A percentile compares a stretch with the other conserved stretches of the same genome.
Conservation (phyloP, 192 early-diverging fungal species). For the Paraglomus brasilianum region DNA sequence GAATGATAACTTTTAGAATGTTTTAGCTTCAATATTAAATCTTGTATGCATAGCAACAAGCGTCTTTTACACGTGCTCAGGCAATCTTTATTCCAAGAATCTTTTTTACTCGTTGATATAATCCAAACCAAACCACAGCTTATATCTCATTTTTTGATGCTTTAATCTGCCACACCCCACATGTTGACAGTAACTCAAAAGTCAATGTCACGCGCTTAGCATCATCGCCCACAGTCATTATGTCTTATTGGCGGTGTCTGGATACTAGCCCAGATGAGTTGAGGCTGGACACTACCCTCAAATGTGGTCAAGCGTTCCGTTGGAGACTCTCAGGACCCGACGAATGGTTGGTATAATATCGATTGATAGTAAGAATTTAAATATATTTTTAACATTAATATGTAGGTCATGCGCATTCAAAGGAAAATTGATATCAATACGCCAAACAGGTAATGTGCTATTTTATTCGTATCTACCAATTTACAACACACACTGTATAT, state of each 20-base stretch:
- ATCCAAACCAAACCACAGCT: too few species aligned
- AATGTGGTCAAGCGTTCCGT: slow-evolving; percentile 88
- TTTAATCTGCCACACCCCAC: too few species aligned
- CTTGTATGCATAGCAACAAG: too few species aligned
- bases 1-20: too few species aligned
- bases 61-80: too few species aligned
- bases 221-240: neutral
- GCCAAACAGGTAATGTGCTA: slow-evolving; percentile 54
- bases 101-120: too few species aligned
- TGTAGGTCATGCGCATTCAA: slow-evolving; percentile 53
- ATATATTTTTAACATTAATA: slow-evolving; percentile 10
- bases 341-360: slow-evolving; percentile 49
- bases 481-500: slow-evolving; percentile 2
- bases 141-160: too few species aligned
- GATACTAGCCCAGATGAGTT: slow-evolving; percentile 51
- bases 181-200: too few species aligned
- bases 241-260: slow-evolving; percentile 20
- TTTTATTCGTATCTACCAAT: neutral
- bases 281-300: slow-evolving; percentile 74
- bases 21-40: too few species aligned
- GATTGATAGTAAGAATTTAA: neutral
- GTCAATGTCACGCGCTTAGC: too few species aligned
- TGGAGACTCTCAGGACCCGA: slow-evolving; percentile 69
- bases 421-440: slow-evolving; percentile 57
- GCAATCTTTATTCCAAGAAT: too few species aligned